These are phyloP conservation scores for Acanthamoeba triangularis DNA, from an alignment of 208 protist species.

Conservation along the genomic window DNA sequence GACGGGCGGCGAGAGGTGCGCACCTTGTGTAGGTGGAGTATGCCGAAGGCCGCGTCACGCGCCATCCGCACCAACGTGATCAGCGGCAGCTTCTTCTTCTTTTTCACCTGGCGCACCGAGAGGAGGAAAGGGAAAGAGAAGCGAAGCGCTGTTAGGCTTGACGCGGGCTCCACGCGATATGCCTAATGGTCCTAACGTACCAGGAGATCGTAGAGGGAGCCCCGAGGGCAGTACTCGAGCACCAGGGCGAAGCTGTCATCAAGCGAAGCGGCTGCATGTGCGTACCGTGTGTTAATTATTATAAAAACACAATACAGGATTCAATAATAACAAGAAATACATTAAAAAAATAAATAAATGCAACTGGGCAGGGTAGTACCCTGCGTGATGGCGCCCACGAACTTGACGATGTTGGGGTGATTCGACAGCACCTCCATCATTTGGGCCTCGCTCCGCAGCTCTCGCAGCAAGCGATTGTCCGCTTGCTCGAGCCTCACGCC, in stretches of 20 bases:
- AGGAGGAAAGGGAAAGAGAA: not conserved
- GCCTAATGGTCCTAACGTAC: not conserved
- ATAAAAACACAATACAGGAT: too few relatives aligned
- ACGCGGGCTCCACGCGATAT: too few relatives aligned
- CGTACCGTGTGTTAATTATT: too few relatives aligned
- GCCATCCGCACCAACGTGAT: slow-evolving; percentile 55
- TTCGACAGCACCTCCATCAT: slow-evolving; percentile 67
- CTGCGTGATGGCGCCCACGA: slow-evolving; percentile 69
- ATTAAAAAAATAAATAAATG: not conserved
- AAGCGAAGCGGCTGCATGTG: not conserved
- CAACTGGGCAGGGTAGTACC: not conserved
- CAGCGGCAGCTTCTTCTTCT: slow-evolving; percentile 61
- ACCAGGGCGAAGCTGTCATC: slow-evolving; percentile 58
- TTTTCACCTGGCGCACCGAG: not conserved
- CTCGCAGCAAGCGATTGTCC: not conserved
- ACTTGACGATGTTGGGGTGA: slow-evolving; percentile 74
- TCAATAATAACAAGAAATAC: too few relatives aligned
- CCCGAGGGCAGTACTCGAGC: slow-evolving; percentile 31
- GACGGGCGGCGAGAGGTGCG: not conserved
- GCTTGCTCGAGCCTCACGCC: not conserved
- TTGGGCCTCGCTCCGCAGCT: slow-evolving; percentile 47
- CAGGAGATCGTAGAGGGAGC: slow-evolving; percentile 60
- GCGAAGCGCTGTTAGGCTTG: too few relatives aligned
- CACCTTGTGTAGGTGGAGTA: slow-evolving; percentile 38
- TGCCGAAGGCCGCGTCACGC: slow-evolving; percentile 21